Conservation (phyloP, 2,329 filamentous ascomycete genomes). For the Hysterium pulicare region DNA sequence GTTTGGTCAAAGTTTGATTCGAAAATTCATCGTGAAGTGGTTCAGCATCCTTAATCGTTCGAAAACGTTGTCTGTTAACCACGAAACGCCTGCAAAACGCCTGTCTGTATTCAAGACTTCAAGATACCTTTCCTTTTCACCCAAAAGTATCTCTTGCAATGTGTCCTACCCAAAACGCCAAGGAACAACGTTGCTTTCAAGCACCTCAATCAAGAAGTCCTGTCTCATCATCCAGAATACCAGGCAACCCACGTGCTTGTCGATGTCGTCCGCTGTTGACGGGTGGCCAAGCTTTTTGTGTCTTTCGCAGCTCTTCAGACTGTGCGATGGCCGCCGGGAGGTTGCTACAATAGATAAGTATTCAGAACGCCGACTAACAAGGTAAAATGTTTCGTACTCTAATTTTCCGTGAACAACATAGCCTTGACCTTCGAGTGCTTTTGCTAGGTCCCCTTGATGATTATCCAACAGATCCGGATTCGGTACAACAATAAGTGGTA, state of each 20-base stretch:
- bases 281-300: constrained; percentile 50
- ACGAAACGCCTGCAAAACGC: no score
- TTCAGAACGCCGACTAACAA: background rate
- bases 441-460: constrained; percentile 84
- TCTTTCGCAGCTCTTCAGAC: constrained; percentile 46
- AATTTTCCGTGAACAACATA: constrained; percentile 72
- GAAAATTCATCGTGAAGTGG: no score
- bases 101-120: no score
- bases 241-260: constrained; percentile 43
- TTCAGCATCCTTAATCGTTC: no score
- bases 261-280: constrained; percentile 44
- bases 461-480: constrained; percentile 81
- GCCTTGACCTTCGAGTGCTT: constrained; percentile 67
- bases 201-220: constrained; percentile 49
- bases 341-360: constrained; percentile 33
- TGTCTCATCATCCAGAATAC: constrained; percentile 57
- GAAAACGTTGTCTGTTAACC: no score
- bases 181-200: no score
- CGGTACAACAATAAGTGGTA: constrained; percentile 84
- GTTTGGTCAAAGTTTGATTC: no score
- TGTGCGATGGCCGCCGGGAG: constrained; percentile 47
- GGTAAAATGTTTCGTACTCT: constrained; percentile 48
- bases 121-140: no score
- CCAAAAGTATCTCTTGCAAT: no score
- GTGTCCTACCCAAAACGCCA: no score